Base-by-base conservation (phyloP, 2,329 filamentous ascomycete genomes). In the Ophiostoma montium region DNA sequence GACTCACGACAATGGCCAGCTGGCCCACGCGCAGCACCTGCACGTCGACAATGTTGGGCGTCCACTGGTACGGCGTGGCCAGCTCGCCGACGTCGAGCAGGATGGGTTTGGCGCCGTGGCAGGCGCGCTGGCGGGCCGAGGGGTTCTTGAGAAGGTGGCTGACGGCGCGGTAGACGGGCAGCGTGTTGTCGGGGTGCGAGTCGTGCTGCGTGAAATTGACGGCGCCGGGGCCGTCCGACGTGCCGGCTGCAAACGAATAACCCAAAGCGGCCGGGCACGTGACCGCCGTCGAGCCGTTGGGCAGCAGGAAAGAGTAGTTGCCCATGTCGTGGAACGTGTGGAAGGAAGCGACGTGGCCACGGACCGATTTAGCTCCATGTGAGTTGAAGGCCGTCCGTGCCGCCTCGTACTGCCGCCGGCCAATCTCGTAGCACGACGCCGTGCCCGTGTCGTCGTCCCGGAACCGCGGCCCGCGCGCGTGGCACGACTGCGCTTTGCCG, bases 121-220 rank as follows among this genome's bases (percentile, higher is more conserved):
- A 96, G 1, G 68, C 71, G 50, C 72, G 71, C 61, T 95, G 90
- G 51, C 78, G 73, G 5, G 77, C 64, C 0, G 74, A 78, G 0
- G 90, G 87, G 19, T 72, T 70, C 49, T 86, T 84, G 13, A 95
- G 68, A 13, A 87, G 67, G 8, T 75, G 75, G 2, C 85, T 80
- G 3, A 94, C 86, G 8, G 86, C 68, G 21, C 71, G 70, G 90
- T 90, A 95, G 4, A 95, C 66, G 0, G 87, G 87, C 2, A 70
- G 72, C 0, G 70, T 73, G 19, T 74, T 75, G 36, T 78, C 74
- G 0, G 86, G 82, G n/a, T 76, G 70, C 31, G 80, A 81, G 55
- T 85, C 76, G 55, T 88, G 89, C 61, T 96, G 90, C 1, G 86
- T 92, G 61, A 95, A 94, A 66, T 95, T 89, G 58, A 94, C 92